Evolutionary conservation across 768 basidiomycete species (phyloP).

Genomic region (Trametes gibbosa): DNA sequence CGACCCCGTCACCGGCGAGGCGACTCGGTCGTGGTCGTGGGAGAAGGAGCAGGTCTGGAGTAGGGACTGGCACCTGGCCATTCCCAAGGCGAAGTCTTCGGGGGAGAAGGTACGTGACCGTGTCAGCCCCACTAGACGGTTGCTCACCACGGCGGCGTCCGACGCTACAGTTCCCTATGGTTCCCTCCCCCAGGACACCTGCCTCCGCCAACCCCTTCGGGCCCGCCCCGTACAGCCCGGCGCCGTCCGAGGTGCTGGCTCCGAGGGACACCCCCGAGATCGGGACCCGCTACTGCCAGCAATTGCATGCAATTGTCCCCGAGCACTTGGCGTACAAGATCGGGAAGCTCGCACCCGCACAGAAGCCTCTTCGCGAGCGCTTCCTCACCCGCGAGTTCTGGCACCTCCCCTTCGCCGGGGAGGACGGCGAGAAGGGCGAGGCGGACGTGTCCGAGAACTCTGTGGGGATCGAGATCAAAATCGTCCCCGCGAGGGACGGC

Average conservation of each 20-base stretch:
- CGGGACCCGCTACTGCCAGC: constrained; percentile 22
- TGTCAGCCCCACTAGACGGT: not conserved
- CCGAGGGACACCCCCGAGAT: constrained; percentile 1
- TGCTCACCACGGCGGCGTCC: not conserved
- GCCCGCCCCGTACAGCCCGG: not conserved
- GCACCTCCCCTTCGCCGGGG: constrained; percentile 8
- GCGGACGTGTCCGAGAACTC: not conserved
- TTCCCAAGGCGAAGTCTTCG: constrained; percentile 14
- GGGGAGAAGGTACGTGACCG: constrained; percentile 3
- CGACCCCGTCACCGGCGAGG: constrained; percentile 4
- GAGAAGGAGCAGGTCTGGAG: constrained; percentile 2
- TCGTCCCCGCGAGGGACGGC: constrained; percentile 7
- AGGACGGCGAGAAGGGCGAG: not conserved
- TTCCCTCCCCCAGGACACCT: not conserved
- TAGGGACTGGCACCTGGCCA: not conserved
- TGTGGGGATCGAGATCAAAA: constrained; percentile 7
- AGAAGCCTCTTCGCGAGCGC: constrained; percentile 12
- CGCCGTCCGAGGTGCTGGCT: not conserved
- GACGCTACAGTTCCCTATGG: constrained; percentile 2
- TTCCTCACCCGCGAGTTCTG: constrained; percentile 15
- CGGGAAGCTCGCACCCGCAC: constrained; percentile 12
- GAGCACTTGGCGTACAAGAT: constrained; percentile 19
- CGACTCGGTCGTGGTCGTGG: constrained; percentile 5
- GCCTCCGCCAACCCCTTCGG: not conserved
- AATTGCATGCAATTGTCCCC: constrained; percentile 20